Evolutionary conservation across 164 flowering plant species (phyloP), one percentile per base, ranked within the genome.

Genomic region (Platanus orientalis): DNA sequence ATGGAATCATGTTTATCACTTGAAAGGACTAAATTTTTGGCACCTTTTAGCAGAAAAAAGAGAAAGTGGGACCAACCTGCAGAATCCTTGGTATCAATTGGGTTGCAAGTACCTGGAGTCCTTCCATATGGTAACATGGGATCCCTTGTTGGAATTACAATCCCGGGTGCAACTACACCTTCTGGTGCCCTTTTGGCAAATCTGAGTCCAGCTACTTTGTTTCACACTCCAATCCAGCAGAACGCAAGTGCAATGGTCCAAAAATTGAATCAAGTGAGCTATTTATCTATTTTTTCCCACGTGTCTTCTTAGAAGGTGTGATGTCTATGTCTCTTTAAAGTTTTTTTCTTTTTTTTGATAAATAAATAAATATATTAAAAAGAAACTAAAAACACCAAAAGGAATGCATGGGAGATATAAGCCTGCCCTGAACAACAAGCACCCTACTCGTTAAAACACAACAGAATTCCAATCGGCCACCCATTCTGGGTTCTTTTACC

Each of bases 11-110:
- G 1, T 45, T 7, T n/a, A 20, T n/a, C 30, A n/a, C 30, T 61
- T 59, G 40, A 16, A 67, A 29, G n/a, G 26, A 20, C 40, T 67
- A 54, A 51, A n/a, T 5, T 20, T 24, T 32, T 53, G 2, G 25
- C 9, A 50, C 26, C 23, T 67, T 19, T 56, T 39, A 65, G 57
- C 78, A 95, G 99, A 66, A 95, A 71, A 74, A 92, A 81, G 84
- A 86, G 97, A 70, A 95, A 88, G 75, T 95, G 99, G 99, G 97
- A 95, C 76, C 94, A 89, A 71, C 99, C 97, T 63, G 96, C 90
- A 5, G 94, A 84, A 72, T 70, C 82, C 3, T 72, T 90, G 62
- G 69, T 84, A 57, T 69, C 95, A 52, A 81, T 81, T 59, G 87
- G 86, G 34, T 45, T 76, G 10, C 78, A 76, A 23, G 68, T 78